Evolutionary conservation across 2,329 filamentous ascomycete species (phyloP), one percentile per base, ranked within the genome.

Genomic region (Albophoma yamanashiensis): DNA sequence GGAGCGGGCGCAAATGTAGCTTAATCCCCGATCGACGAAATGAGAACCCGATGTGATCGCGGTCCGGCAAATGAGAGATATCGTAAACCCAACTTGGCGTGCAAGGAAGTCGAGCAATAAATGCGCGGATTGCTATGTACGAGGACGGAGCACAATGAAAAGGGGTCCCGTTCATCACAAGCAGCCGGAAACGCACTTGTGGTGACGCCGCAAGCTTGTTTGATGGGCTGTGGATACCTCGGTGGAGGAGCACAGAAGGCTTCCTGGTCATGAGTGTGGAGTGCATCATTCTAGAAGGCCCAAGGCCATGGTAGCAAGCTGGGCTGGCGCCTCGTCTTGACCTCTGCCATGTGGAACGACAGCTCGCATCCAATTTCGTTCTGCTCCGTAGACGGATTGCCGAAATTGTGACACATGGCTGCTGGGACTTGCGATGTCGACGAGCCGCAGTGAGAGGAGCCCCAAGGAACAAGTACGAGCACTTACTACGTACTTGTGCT

Each of bases 211-310:
- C 27, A 17, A 52, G 47, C 47, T 34, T 52, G 27, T 52, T n/a
- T 20, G 9, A 52, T 52, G 47, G 47, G 47, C 47, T n/a, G 27
- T 52, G 47, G 45, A 50, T 17, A 50, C 45, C 11, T 12, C 14
- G 2, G 45, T 50, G 45, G 47, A 31, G 45, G 45, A 27, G 22
- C 22, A 27, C 3, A 14, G 43, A 22, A 50, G 27, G 25, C 25
- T 31, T 52, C 22, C 47, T 15, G 47, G 27, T 20, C 47, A 27
- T 52, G 15, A 27, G 34, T 31, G 53, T 55, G 53, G 34, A 55
- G 52, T 38, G 34, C 53, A 60, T 62, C 53, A 64, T 63, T 63
- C 62, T 63, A 60, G 62, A 63, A 62, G 55, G 53, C 38, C 42
- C 59, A 39, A n/a, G 39, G 58, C 8, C 4, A 15, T 27, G 57